Conservation (phyloP, 352 stramenopile species). For the Phytophthora parvispora region DNA sequence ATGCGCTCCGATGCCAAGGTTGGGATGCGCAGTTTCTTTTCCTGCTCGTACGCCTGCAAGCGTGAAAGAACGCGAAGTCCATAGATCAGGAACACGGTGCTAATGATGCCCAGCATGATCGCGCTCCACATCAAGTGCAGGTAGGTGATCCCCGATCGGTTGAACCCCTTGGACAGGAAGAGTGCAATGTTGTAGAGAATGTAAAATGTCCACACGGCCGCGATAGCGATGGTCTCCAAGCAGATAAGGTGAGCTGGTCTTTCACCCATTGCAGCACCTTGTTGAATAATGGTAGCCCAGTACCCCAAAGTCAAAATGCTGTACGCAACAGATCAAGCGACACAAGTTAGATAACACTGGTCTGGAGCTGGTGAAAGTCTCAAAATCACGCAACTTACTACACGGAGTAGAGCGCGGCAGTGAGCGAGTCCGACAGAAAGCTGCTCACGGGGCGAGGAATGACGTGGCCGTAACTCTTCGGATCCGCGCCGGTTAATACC, state of each 20-base stretch:
- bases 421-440: slow-evolving; percentile 53
- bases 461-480: slow-evolving; percentile 47
- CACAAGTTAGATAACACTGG: slow-evolving; percentile 4
- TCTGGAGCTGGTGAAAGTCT: neutral
- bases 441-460: slow-evolving; percentile 46
- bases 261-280: slow-evolving; percentile 27
- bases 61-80: slow-evolving; percentile 42
- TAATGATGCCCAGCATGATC: slow-evolving; percentile 48
- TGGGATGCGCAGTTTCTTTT: slow-evolving; percentile 32
- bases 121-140: slow-evolving; percentile 45
- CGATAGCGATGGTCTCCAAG: slow-evolving; percentile 40
- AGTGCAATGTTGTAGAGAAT: slow-evolving; percentile 41
- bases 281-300: slow-evolving; percentile 52
- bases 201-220: slow-evolving; percentile 48
- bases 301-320: slow-evolving; percentile 50
- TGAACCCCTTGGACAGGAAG: slow-evolving; percentile 55
- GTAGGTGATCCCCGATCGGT: slow-evolving; percentile 34
- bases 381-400: slow-evolving; percentile 36
- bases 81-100: slow-evolving; percentile 47
- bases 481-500: slow-evolving; percentile 40
- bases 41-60: slow-evolving; percentile 34
- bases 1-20: slow-evolving; percentile 33
- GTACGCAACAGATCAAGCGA: slow-evolving; percentile 4
- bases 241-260: slow-evolving; percentile 29
- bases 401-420: slow-evolving; percentile 51